Base-by-base conservation (phyloP, 129 eudicot genomes). In the Silybum marianum region DNA sequence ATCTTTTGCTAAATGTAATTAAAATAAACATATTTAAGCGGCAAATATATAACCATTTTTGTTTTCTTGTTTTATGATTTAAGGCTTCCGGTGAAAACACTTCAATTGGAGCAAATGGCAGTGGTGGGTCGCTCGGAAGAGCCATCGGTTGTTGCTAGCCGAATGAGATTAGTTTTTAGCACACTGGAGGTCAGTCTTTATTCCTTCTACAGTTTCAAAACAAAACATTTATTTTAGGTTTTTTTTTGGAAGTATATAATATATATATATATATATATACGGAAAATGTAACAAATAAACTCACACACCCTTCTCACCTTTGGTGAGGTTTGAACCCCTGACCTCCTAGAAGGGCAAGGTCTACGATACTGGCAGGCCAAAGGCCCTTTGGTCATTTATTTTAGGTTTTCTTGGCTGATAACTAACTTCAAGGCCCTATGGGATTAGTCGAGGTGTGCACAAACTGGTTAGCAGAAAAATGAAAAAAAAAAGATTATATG, bases 41-140 rank as follows among this genome's bases (percentile, higher is more conserved):
- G 22, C 73, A 39, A 60, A 38, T 48, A 48, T 71, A 3, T 75
- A 22, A 77, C n/a, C 6, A 4, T 69, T 22, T 9, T 32, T n/a
- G n/a, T 0, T 32, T 32, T 48, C 18, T 60, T n/a, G 3, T 67
- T 7, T 21, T 19, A 48, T 6, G 18, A 2, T 9, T 0, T 22
- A 85, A 95, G 99, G 99, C 97, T 96, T 74, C 98, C 99, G 0
- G 99, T 96, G 89, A 93, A 93, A 91, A 96, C 95, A 68, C 98
- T 96, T 78, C 99, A 93, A 77, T 69, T 96, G 77, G 99, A 96
- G 88, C 99, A 96, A 84, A 88, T 91, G 92, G 99, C 99, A 26
- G 98, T 93, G 14, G 87, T 80, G 46, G 98, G 99, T 7, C 76
- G 75, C 32, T 88, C 97, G 1, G 98, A 96, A 87, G 99, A 96